Evolutionary conservation across 768 basidiomycete genomes (phyloP).

Genomic region (Tylopilus subfusipes): DNA sequence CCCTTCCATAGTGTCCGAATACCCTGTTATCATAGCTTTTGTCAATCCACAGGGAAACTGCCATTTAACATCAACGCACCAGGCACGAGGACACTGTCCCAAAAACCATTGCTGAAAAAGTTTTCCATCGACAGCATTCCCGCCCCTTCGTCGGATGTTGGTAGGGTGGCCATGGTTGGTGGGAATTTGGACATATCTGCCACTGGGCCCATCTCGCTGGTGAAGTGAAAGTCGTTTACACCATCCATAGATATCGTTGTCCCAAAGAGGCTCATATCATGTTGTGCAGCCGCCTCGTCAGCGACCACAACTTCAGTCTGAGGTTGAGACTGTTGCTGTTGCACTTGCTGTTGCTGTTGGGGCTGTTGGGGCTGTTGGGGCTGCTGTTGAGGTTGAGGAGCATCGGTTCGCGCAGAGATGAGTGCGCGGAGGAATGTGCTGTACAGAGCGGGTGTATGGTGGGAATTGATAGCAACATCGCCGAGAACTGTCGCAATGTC

Average conservation of each 20-base stretch:
- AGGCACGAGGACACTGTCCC: constrained; percentile 86
- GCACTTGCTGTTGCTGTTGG: constrained; percentile 17
- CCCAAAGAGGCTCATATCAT: constrained; percentile 31
- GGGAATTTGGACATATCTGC: constrained; percentile 82
- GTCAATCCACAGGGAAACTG: constrained; percentile 1
- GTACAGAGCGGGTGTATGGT: constrained; percentile 91
- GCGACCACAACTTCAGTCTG: constrained; percentile 17
- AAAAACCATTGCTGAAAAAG: constrained; percentile 74
- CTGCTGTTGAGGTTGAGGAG: constrained; percentile 24
- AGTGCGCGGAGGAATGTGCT: constrained; percentile 78
- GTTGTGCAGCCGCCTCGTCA: constrained; percentile 19
- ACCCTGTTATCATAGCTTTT: constrained; percentile 46
- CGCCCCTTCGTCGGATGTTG: constrained; percentile 37
- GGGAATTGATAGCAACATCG: constrained; percentile 66
- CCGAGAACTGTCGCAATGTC: constrained; percentile 83
- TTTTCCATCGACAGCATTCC: constrained; percentile 76
- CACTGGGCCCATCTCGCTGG: constrained; percentile 82
- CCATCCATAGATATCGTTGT: constrained; percentile 20
- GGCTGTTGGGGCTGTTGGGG: constrained; percentile 4
- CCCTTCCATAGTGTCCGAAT: constrained; percentile 76
- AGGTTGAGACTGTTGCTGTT: constrained; percentile 16
- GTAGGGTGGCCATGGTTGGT: constrained; percentile 72
- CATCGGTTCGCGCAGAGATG: constrained; percentile 48
- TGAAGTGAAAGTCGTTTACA: constrained; percentile 60
- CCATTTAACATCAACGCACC: constrained; percentile 44